Evolutionary conservation across 257 asterid genomes (phyloP).

Genomic region (Ophiorrhiza pumila): DNA sequence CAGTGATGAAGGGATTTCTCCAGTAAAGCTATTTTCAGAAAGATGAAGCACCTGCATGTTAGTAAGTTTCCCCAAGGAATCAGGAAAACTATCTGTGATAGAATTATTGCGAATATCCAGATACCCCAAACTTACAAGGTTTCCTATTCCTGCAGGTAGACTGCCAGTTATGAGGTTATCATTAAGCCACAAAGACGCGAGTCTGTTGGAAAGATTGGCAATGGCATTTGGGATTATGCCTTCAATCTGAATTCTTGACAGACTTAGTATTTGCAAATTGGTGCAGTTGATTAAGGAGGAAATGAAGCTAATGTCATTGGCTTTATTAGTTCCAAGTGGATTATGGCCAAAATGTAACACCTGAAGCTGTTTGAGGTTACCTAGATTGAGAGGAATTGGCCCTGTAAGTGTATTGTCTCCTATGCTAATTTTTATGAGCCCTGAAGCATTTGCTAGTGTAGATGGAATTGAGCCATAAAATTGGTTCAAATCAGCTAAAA

Average conservation of each 20-base stretch:
- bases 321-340: constrained; percentile 25
- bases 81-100: constrained; percentile 27
- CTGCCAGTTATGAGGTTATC: constrained; percentile 31
- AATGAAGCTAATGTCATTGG: constrained; percentile 27
- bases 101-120: constrained; percentile 23
- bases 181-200: constrained; percentile 19
- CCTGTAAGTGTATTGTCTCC: constrained; percentile 24
- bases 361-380: constrained; percentile 17
- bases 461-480: constrained; percentile 20
- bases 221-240: constrained; percentile 30
- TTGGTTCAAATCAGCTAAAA: constrained; percentile 16
- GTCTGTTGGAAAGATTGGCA: constrained; percentile 33
- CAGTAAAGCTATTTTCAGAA: constrained; percentile 19
- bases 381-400: constrained; percentile 19
- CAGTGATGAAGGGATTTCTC: constrained; percentile 27
- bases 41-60: constrained; percentile 18
- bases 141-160: constrained; percentile 25
- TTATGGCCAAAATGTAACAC: constrained; percentile 23
- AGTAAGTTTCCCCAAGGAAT: constrained; percentile 25
- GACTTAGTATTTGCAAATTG: constrained; percentile 17
- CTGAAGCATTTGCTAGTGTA: constrained; percentile 23
- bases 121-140: constrained; percentile 18
- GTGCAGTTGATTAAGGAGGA: constrained; percentile 35
- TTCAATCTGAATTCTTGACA: constrained; percentile 18
- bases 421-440: constrained; percentile 4